These are phyloP conservation scores for Poa annua DNA, from an alignment of 176 grass and related monocot genomes.

Conservation along the genomic window DNA sequence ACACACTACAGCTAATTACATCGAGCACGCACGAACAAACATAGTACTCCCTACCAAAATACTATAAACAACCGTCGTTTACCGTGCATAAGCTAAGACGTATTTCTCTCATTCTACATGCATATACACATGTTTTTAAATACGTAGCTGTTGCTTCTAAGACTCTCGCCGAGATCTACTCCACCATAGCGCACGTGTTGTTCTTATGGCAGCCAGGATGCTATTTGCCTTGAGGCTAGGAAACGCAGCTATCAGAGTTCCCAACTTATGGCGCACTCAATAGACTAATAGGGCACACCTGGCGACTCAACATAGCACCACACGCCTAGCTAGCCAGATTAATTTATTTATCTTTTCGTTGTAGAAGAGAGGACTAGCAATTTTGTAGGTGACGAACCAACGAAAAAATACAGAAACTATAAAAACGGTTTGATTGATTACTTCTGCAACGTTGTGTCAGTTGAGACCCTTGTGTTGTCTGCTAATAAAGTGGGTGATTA, in stretches of 20 bases:
- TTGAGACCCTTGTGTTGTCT: background rate
- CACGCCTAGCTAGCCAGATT: background rate
- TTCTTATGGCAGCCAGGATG: background rate
- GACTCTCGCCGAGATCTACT: constrained; percentile 25
- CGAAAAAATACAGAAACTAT: background rate
- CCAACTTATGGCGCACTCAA: constrained; percentile 26
- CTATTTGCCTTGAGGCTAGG: constrained; percentile 9
- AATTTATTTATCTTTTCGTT: background rate
- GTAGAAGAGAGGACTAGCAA: background rate
- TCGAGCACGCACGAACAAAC: background rate
- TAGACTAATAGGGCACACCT: background rate
- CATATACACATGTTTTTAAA: constrained; percentile 21
- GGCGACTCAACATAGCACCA: constrained; percentile 36
- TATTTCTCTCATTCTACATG: background rate
- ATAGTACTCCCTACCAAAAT: background rate
- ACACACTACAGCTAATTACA: background rate
- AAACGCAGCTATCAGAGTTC: constrained; percentile 40
- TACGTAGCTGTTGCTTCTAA: constrained; percentile 46
- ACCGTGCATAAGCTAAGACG: background rate
- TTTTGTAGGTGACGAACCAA: background rate
- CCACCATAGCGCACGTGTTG: constrained; percentile 15
- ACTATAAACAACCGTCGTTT: background rate
- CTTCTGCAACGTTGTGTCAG: no score
- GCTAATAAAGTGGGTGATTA: background rate
- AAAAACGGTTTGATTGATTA: no score